Evolutionary conservation across 192 early-diverging fungal genomes (phyloP).

Genomic region (Coemansia sp.): DNA sequence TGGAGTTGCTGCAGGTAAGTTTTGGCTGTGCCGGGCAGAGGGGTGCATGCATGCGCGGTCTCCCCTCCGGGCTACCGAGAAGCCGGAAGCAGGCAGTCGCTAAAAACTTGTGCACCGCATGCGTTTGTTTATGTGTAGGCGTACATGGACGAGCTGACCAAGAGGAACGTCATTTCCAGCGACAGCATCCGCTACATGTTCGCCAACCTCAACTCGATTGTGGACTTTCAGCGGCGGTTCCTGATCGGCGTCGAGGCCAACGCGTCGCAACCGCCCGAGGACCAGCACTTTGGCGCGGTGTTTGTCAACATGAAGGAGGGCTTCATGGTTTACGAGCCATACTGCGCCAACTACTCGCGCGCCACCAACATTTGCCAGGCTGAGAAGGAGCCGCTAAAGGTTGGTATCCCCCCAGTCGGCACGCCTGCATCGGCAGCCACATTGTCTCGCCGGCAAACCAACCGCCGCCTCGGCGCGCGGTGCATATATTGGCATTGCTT

Average conservation of each 20-base stretch:
- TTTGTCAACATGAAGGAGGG: slow-evolving; percentile 79
- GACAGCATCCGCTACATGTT: slow-evolving; percentile 83
- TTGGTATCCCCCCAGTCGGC: too few species aligned
- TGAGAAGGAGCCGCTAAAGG: slow-evolving; percentile 61
- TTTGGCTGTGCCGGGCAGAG: too few species aligned
- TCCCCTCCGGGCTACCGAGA: too few species aligned
- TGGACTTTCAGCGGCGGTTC: slow-evolving; percentile 95
- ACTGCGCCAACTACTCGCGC: slow-evolving; percentile 85
- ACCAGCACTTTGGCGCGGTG: slow-evolving; percentile 85
- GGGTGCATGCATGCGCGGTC: too few species aligned
- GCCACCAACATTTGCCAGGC: slow-evolving; percentile 68
- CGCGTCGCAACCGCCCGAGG: slow-evolving; percentile 60
- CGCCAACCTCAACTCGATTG: slow-evolving; percentile 86
- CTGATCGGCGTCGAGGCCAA: slow-evolving; percentile 84
- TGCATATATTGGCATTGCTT: too few species aligned
- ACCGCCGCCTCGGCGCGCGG: too few species aligned
- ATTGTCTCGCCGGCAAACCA: too few species aligned
- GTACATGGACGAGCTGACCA: slow-evolving; percentile 68
- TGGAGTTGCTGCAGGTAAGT: slow-evolving; percentile 75
- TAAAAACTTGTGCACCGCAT: too few species aligned
- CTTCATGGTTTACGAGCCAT: slow-evolving; percentile 85
- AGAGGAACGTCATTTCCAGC: slow-evolving; percentile 68
- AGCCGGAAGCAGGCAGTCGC: too few species aligned
- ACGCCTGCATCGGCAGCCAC: too few species aligned
- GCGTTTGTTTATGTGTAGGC: slow-evolving; percentile 54